Conservation (phyloP, 768 basidiomycete species). For the Collybiopsis confluens region DNA sequence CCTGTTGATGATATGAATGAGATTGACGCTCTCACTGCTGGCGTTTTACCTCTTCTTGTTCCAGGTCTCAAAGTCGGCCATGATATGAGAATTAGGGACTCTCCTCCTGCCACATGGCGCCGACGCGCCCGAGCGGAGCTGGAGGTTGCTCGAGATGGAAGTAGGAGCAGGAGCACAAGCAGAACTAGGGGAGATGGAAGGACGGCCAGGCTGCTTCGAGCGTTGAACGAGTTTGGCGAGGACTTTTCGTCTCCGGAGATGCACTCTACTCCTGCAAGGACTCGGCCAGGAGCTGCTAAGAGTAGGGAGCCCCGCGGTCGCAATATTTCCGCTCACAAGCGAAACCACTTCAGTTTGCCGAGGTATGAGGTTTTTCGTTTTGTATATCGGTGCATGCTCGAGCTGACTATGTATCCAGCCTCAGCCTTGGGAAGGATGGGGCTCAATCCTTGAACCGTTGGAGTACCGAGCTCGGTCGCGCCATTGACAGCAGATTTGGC, state of each 20-base stretch:
- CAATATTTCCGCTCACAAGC: slow-evolving; percentile 53
- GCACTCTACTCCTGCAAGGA: slow-evolving; percentile 58
- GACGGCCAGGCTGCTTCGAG: slow-evolving; percentile 29
- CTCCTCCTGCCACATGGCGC: slow-evolving; percentile 36
- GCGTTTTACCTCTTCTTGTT: slow-evolving; percentile 61
- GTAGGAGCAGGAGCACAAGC: not conserved
- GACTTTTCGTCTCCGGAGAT: slow-evolving; percentile 54
- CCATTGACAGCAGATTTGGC: slow-evolving; percentile 38
- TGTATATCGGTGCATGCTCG: not conserved
- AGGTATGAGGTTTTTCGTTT: slow-evolving; percentile 37
- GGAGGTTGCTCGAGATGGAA: not conserved
- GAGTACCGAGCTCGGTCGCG: slow-evolving; percentile 51
- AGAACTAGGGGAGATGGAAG: slow-evolving; percentile 30
- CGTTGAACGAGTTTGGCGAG: slow-evolving; percentile 39
- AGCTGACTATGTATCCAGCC: slow-evolving; percentile 31
- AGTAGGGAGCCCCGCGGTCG: slow-evolving; percentile 20
- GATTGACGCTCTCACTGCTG: slow-evolving; percentile 69
- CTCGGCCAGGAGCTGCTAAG: slow-evolving; percentile 19
- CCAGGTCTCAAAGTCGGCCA: slow-evolving; percentile 59
- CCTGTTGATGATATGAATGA: slow-evolving; percentile 55
- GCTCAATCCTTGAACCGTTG: slow-evolving; percentile 45
- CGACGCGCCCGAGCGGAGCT: not conserved
- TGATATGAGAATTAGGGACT: slow-evolving; percentile 50
- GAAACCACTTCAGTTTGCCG: slow-evolving; percentile 62
- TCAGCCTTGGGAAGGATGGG: slow-evolving; percentile 59